A percentile compares a stretch with the other conserved stretches of the same genome.
phyloP scores from a whole-genome alignment of 345 rosid species.

The Noccaea caerulescens region DNA sequence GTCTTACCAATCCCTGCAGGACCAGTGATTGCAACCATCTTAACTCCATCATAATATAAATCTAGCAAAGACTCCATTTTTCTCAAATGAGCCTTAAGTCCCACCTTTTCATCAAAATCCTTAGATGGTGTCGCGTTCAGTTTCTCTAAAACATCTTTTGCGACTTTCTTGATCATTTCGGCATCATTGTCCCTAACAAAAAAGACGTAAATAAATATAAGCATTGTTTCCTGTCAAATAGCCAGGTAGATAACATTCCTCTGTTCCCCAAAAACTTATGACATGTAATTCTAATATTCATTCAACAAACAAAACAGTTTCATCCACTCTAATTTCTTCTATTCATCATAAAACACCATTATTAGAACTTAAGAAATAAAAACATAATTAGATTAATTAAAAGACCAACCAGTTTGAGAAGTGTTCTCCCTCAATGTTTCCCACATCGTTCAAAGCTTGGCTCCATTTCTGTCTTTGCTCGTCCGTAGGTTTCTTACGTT shows the following conservation, averaged over 20 bases:
- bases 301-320: no score
- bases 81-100: neutral
- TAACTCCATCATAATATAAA: no score
- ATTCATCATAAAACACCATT: neutral
- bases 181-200: neutral
- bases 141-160: neutral
- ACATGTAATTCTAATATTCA: no score
- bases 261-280: neutral
- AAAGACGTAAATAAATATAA: neutral
- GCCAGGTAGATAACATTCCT: no score
- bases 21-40: no score
- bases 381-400: neutral
- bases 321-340: neutral
- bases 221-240: no score
- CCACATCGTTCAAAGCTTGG: conserved; percentile 1
- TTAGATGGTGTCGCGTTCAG: neutral
- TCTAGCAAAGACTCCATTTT: no score
- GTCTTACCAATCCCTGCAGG: no score
- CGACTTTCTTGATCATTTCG: neutral
- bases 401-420: neutral
- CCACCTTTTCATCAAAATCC: conserved; percentile 8
- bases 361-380: neutral
- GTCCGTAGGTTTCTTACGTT: neutral
- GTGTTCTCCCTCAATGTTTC: neutral
- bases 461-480: neutral